Base-by-base conservation (phyloP, 768 basidiomycete genomes). In the Lactarius evosmus region DNA sequence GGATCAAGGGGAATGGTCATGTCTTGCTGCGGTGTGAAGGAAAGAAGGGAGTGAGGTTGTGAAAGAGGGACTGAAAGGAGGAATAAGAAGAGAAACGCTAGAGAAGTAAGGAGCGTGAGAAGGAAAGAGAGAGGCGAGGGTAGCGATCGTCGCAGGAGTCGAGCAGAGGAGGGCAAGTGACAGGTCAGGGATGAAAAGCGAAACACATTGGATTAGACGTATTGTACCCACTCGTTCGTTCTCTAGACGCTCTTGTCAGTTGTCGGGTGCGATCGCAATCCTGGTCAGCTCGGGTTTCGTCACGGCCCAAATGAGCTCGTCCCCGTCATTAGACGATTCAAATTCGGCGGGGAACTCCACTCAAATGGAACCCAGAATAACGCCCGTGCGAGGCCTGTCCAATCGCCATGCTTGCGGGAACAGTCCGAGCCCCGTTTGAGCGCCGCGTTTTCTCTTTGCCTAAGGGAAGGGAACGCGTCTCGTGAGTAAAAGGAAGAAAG, bases 131-230 rank as follows among this genome's bases (percentile, higher is more conserved):
- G 50, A 52, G 29, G 51, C 7, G 51, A 32, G 51, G 51, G 25
- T 49, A 27, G 46, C 22, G 46, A 49, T 30, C 44, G 44, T 52
- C n/a, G 52, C 30, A 52, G 44, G 25, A 56, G 58, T 61, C 19
- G 56, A 62, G 52, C 46, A 38, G 7, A 14, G 36, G 36, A 19
- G 50, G 27, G 11, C 22, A 29, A 52, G 64, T 63, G 52, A 54
- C 65, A 58, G 67, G 51, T 54, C 46, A 38, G 34, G 25, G 33
- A 49, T 50, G 46, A 59, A 69, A 60, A 66, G 49, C 67, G 58
- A 67, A 66, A 55, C 65, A n/a, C 25, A n/a, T 29, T 49, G 11
- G 46, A 49, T 52, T 33, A 58, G 22, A 57, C 61, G 22, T 34
- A 38, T 14, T 14, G 36, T 38, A 25, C 38, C 34, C 33, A 12